Base-by-base conservation (phyloP, 2,329 filamentous ascomycete species). In the Fusarium temperatum region DNA sequence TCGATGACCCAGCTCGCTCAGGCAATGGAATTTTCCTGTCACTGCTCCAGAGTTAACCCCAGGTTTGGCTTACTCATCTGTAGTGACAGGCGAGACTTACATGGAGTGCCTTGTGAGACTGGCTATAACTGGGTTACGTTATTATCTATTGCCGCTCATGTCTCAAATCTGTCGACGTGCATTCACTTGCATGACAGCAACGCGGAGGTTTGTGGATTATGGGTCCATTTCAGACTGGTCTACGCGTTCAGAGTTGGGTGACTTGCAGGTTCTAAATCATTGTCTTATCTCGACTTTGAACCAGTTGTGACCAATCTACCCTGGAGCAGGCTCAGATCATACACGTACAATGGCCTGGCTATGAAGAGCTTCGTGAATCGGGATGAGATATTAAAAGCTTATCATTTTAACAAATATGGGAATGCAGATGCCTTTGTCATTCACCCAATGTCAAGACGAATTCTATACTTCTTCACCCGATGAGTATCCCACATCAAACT, bases 101-200 rank as follows among this genome's bases (percentile, higher is more conserved):
- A 68, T 64, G 70, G 65, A 72, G 41, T 32, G 61, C 59, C 66
- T 56, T 64, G 58, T 47, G 24, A 62, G 42, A 32, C 24, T 32
- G 39, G 26, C 63, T 54, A 69, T 70, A 72, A 58, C 57, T 66
- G 60, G 32, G 53, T 32, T 35, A 51, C 26, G 20, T 38, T 66
- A 67, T 71, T 45, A 14, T 54, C 35, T 53, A 32, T 39, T 55
- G 44, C 32, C 35, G 30, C 47, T 30, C 30, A 36, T 48, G 35
- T 63, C 48, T 76, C 47, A 41, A 47, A 70, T 55, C 56, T 64
- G 57, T 60, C 30, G 50, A 48, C 57, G 35, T 65, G 62, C 62
- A 71, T 67, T 64, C 18, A 42, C 59, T 55, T 59, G 55, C 48
- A 51, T 54, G 51, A 32, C 26, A 47, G 38, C 41, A 61, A 38